Percentiles rank a stretch among this genome's conserved stretches.
Conservation (phyloP, 192 early-diverging fungal genomes). For the Oehlia diaphana region DNA sequence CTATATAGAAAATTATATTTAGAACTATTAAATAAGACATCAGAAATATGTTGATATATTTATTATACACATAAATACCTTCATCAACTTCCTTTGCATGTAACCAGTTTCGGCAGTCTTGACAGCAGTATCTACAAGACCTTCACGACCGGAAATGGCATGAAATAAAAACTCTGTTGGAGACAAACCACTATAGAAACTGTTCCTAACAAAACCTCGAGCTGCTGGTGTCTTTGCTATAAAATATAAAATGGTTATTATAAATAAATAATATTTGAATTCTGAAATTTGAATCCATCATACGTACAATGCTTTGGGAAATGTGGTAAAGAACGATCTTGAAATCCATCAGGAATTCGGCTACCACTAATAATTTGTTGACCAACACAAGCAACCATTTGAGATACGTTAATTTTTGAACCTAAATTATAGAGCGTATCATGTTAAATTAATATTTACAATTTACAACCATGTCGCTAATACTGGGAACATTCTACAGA, state of each 20-base stretch:
- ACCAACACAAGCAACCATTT: slow-evolving; percentile 99
- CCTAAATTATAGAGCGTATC: slow-evolving; percentile 44
- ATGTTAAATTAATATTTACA: too few relatives aligned
- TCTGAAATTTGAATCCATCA: neutral
- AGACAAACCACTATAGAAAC: slow-evolving; percentile 94
- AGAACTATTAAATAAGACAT: neutral
- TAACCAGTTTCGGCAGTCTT: slow-evolving; percentile 99
- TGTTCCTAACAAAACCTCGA: slow-evolving; percentile 97
- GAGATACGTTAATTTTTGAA: slow-evolving; percentile 96
- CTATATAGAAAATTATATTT: slow-evolving; percentile 32
- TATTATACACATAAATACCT: slow-evolving; percentile 43
- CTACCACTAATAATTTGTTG: slow-evolving; percentile 98
- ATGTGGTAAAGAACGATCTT: slow-evolving; percentile 94
- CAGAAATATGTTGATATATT: neutral
- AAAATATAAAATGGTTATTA: slow-evolving; percentile 10
- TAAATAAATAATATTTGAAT: slow-evolving; percentile 25
- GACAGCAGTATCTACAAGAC: slow-evolving; percentile 98
- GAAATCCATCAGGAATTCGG: slow-evolving; percentile 97
- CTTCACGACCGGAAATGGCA: slow-evolving; percentile 99
- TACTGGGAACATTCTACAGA: too few relatives aligned
- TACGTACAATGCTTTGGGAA: slow-evolving; percentile 84
- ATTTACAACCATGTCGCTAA: too few relatives aligned
- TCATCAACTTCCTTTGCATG: slow-evolving; percentile 96
- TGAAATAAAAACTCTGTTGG: slow-evolving; percentile 99
- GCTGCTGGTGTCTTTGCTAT: slow-evolving; percentile 84